phyloP scores from a whole-genome alignment of 2,329 filamentous ascomycete genomes.

The Arthrobotrys pseudoclavata region DNA sequence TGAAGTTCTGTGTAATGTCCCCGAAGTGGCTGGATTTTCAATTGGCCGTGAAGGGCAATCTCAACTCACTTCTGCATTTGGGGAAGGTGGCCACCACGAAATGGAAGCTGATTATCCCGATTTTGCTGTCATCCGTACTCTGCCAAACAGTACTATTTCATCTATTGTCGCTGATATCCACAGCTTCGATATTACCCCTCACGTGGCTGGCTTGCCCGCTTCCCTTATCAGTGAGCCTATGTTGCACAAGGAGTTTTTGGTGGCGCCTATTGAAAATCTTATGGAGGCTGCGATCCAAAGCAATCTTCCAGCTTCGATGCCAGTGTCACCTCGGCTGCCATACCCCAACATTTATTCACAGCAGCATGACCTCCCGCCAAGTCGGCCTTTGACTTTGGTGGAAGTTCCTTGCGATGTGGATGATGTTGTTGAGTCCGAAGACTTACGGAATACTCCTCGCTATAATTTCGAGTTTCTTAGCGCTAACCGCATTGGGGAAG shows the following conservation, averaged over 20 bases:
- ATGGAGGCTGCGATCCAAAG: neutral
- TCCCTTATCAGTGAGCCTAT: constrained; percentile 2
- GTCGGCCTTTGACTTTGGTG: constrained; percentile 32
- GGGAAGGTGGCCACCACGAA: neutral
- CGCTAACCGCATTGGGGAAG: constrained; percentile 33
- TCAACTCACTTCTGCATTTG: neutral
- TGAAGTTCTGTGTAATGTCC: neutral
- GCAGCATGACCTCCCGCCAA: constrained; percentile 27
- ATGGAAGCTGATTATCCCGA: neutral
- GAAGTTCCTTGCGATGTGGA: constrained; percentile 11
- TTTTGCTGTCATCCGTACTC: neutral
- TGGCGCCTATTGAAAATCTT: neutral
- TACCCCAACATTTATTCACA: no score
- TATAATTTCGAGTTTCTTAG: constrained; percentile 45
- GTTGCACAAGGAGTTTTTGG: neutral
- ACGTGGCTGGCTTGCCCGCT: constrained; percentile 13
- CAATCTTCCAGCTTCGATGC: constrained; percentile 18
- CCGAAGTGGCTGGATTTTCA: neutral
- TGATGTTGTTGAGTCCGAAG: constrained; percentile 6
- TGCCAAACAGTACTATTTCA: constrained; percentile 25
- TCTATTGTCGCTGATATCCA: neutral
- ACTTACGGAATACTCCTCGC: constrained; percentile 6
- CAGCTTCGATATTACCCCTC: neutral
- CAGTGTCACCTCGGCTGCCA: constrained; percentile 13
- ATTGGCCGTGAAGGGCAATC: neutral